Evolutionary conservation across 2,329 filamentous ascomycete genomes (phyloP), one percentile per base, ranked within the genome.

Genomic region (Scedosporium minutisporum): DNA sequence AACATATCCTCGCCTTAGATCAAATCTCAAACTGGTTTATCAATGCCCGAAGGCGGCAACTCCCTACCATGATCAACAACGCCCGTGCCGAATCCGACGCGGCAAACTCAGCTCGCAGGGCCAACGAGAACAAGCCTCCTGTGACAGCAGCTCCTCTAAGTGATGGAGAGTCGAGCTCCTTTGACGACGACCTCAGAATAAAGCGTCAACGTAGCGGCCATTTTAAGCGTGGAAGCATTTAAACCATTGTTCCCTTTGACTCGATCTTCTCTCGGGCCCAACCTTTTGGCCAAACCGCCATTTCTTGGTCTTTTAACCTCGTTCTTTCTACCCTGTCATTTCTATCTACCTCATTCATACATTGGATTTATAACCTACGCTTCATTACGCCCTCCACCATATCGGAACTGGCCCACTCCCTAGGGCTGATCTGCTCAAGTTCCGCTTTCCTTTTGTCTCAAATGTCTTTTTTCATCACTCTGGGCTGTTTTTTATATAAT

Each of bases 11-110:
- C 57, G 18, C 25, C 27, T 58, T 58, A 87, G 84, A 86, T 73
- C 84, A 86, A 78, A 89, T 91, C 23, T 89, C 86, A 65, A 91
- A 91, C 74, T 91, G 88, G 88, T 91, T 90, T 73, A 91, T 91
- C 74, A 91, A 91, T 67, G 87, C 87, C 29, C 82, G 88, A 62
- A 81, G 88, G 63, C 84, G 88, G 58, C 83, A 87, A 68, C 74
- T 88, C 21, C 84, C 85, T 1, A 74, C 77, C 48, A 81, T 87
- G 78, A 81, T 85, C 67, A 84, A 78, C 68, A 82, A 82, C 65
- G 80, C 81, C 2, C 76, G 77, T 61, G 78, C 76, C 61, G 82
- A 84, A 71, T 75, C 77, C 6, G 77, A 82, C 63, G 79, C 76
- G 63, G 80, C 51, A 38, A 44, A 62, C 63, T 62, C 61, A 16